phyloP scores from a whole-genome alignment of 2,329 filamentous ascomycete genomes.

The Pyricularia sp. region DNA sequence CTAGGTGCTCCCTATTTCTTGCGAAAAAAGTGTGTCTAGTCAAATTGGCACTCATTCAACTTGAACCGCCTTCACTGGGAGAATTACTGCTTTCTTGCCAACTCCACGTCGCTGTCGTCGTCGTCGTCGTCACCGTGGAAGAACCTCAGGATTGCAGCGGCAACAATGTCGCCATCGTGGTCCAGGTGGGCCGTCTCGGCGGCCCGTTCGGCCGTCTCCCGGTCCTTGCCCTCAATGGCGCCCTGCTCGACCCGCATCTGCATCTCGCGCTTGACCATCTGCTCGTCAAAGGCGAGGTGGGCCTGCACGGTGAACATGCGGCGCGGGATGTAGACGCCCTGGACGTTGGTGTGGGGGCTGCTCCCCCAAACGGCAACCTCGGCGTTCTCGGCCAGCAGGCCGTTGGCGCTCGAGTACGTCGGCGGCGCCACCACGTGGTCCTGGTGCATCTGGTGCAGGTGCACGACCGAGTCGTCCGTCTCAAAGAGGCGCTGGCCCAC shows the following conservation, averaged over 20 bases:
- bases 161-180: conserved; percentile 63
- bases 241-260: conserved; percentile 45
- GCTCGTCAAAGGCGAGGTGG: conserved; percentile 65
- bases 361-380: conserved; percentile 49
- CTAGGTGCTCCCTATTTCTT: background rate
- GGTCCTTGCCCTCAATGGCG: conserved; percentile 54
- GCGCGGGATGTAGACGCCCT: conserved; percentile 61
- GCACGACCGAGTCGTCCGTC: conserved; percentile 35
- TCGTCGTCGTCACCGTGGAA: conserved; percentile 38
- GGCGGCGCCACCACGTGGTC: conserved; percentile 61
- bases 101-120: background rate
- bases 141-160: conserved; percentile 54
- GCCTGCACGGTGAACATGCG: conserved; percentile 67
- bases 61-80: background rate
- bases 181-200: conserved; percentile 49
- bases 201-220: conserved; percentile 38
- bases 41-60: background rate
- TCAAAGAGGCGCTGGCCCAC: conserved; percentile 62
- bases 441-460: conserved; percentile 72
- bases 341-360: conserved; percentile 56
- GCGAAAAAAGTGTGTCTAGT: background rate
- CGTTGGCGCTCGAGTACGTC: conserved; percentile 7
- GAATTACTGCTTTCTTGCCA: background rate
- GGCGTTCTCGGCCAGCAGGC: conserved; percentile 26
- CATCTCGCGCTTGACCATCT: conserved; percentile 58